These are phyloP conservation scores for Hordeum marinum DNA, from an alignment of 176 grass and related monocot genomes.

Conservation along the genomic window DNA sequence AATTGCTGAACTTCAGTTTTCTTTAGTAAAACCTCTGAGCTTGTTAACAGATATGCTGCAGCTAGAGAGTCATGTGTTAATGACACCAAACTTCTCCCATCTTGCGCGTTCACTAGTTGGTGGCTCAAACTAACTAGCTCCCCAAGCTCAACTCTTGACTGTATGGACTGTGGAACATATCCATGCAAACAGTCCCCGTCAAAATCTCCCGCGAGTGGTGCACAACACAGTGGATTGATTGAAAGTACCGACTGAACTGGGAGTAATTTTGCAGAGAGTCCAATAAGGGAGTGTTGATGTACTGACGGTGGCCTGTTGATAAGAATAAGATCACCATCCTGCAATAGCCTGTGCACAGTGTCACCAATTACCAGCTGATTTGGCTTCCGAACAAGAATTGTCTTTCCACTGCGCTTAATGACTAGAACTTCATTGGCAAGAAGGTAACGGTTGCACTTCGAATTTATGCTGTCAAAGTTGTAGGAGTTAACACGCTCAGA, in stretches of 20 bases:
- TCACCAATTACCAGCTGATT: constrained; percentile 79
- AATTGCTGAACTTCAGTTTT: constrained; percentile 77
- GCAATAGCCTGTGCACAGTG: constrained; percentile 59
- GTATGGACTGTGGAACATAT: constrained; percentile 76
- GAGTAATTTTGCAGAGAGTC: constrained; percentile 61
- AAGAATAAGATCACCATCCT: constrained; percentile 84
- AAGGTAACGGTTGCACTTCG: constrained; percentile 55
- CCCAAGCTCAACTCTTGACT: constrained; percentile 68
- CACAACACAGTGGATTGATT: constrained; percentile 87
- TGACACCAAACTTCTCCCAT: constrained; percentile 75
- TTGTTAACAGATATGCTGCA: constrained; percentile 63
- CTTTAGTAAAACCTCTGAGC: constrained; percentile 38
- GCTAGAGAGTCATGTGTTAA: constrained; percentile 78
- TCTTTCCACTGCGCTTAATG: constrained; percentile 37
- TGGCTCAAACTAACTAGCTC: constrained; percentile 55
- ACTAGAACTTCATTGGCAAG: constrained; percentile 42
- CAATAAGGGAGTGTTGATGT: constrained; percentile 90
- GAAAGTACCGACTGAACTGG: constrained; percentile 50
- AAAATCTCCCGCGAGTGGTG: constrained; percentile 81
- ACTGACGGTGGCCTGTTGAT: constrained; percentile 90
- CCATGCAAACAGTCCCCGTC: constrained; percentile 97
- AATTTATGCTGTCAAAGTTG: constrained; percentile 59
- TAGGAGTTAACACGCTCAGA: constrained; percentile 60
- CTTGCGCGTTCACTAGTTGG: constrained; percentile 80
- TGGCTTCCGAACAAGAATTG: constrained; percentile 53